These are phyloP conservation scores for Neoboletus subvelutipes DNA, from an alignment of 768 basidiomycete genomes.

Conservation along the genomic window DNA sequence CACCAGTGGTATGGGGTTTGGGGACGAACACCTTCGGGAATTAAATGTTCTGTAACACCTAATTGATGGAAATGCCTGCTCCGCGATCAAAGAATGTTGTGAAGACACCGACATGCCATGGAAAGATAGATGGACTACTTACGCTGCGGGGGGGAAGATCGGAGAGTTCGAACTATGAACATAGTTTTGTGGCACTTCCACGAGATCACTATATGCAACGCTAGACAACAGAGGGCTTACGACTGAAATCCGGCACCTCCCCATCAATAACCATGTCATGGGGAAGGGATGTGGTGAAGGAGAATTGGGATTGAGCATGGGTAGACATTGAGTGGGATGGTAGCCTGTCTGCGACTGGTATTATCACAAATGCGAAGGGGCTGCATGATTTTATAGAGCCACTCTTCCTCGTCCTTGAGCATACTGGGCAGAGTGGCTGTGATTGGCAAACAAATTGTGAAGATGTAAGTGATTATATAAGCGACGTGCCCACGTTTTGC, in stretches of 20 bases:
- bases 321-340: not conserved
- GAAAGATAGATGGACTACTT: not conserved
- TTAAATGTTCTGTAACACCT: not conserved
- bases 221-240: not conserved
- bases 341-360: not conserved
- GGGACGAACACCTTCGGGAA: not conserved
- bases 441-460: no score
- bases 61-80: not conserved
- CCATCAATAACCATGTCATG: not conserved
- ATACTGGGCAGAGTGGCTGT: no score
- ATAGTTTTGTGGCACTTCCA: not conserved
- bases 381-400: not conserved
- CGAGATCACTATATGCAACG: not conserved
- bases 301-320: not conserved
- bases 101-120: not conserved
- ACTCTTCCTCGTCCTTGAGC: no score
- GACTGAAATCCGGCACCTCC: not conserved
- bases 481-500: no score
- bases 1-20: not conserved
- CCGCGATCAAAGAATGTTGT: not conserved
- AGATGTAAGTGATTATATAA: no score
- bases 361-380: not conserved
- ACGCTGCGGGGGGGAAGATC: not conserved
- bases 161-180: not conserved
- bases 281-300: not conserved